These are phyloP conservation scores for Myotisia sp. DNA, from an alignment of 2,329 filamentous ascomycete genomes.

Conservation along the genomic window DNA sequence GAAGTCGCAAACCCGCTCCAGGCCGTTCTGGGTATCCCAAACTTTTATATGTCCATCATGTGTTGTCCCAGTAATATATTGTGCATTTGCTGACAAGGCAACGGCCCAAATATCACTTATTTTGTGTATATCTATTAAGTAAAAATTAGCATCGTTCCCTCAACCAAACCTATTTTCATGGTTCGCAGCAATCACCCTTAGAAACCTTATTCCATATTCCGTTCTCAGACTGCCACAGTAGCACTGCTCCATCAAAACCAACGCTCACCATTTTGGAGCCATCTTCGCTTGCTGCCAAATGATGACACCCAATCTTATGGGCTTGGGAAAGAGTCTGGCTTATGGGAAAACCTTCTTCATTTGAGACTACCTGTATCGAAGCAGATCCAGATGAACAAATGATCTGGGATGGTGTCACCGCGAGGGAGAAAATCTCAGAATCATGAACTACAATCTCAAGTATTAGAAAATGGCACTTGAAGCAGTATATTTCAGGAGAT, in stretches of 20 bases:
- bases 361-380: slow-evolving; percentile 66
- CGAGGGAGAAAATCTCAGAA: slow-evolving; percentile 71
- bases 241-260: slow-evolving; percentile 80
- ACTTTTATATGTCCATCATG: slow-evolving; percentile 80
- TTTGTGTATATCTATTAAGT: slow-evolving; percentile 37
- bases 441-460: slow-evolving; percentile 56
- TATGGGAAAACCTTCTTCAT: slow-evolving; percentile 58
- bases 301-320: slow-evolving; percentile 83
- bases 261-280: slow-evolving; percentile 64
- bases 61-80: slow-evolving; percentile 72
- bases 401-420: slow-evolving; percentile 57
- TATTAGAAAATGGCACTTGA: slow-evolving; percentile 15
- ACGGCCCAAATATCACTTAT: slow-evolving; percentile 75
- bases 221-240: slow-evolving; percentile 57
- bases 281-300: slow-evolving; percentile 51
- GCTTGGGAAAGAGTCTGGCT: slow-evolving; percentile 64
- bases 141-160: not conserved
- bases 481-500: slow-evolving; percentile 4
- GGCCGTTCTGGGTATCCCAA: slow-evolving; percentile 53
- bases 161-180: not conserved
- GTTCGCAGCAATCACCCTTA: slow-evolving; percentile 30
- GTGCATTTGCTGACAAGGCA: slow-evolving; percentile 68
- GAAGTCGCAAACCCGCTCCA: slow-evolving; percentile 60
- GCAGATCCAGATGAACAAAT: slow-evolving; percentile 78
- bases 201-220: slow-evolving; percentile 41